These are phyloP conservation scores for Debaryomyces coudertii DNA, from an alignment of 1,139 yeast genomes.

Conservation along the genomic window DNA sequence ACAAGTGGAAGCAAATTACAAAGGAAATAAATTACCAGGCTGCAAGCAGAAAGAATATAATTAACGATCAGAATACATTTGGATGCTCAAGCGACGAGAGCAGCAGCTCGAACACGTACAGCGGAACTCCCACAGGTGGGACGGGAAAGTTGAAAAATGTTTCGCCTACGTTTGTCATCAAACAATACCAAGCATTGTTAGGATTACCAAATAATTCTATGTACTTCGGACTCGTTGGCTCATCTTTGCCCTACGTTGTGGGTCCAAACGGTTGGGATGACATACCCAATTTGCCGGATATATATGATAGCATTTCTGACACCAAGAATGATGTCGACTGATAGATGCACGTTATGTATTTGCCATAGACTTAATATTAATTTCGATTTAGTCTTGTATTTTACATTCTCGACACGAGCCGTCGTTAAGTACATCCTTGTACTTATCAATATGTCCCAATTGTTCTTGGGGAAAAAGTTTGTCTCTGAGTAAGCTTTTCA, in stretches of 20 bases:
- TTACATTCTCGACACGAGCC: slow-evolving; percentile 19
- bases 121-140: slow-evolving; percentile 7
- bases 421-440: slow-evolving; percentile 14
- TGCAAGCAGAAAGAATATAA: slow-evolving; percentile 19
- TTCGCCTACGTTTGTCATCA: slow-evolving; percentile 49
- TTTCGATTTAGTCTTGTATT: slow-evolving; percentile 12
- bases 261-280: slow-evolving; percentile 45
- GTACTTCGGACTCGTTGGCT: slow-evolving; percentile 44
- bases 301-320: slow-evolving; percentile 5
- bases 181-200: slow-evolving; percentile 44
- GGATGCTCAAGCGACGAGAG: slow-evolving; percentile 12
- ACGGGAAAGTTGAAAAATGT: slow-evolving; percentile 34
- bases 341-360: slow-evolving; percentile 6
- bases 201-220: slow-evolving; percentile 46
- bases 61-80: not conserved
- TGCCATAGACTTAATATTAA: slow-evolving; percentile 1
- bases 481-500: slow-evolving; percentile 40
- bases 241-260: slow-evolving; percentile 46
- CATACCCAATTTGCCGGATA: slow-evolving; percentile 16
- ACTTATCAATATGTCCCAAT: slow-evolving; percentile 41
- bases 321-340: slow-evolving; percentile 4
- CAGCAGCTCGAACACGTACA: slow-evolving; percentile 14
- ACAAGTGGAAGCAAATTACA: slow-evolving; percentile 52
- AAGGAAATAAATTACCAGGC: slow-evolving; percentile 41
- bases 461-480: slow-evolving; percentile 31